A percentile compares a stretch with the other conserved stretches of the same genome.
phyloP scores from a whole-genome alignment of 495 filamentous ascomycete genomes.

The Penicillium subrubescens region DNA sequence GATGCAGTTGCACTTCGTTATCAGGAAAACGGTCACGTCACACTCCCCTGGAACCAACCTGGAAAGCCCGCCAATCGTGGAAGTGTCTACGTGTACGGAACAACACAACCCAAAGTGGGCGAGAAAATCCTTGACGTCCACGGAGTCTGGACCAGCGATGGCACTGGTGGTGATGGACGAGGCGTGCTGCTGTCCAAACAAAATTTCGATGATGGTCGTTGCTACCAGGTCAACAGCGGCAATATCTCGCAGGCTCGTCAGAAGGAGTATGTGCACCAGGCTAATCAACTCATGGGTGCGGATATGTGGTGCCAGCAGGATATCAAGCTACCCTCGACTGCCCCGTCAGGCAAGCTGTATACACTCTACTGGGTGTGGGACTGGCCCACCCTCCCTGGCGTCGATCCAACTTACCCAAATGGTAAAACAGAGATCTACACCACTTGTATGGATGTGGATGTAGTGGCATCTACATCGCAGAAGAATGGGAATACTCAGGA shows the following conservation, averaged over 20 bases:
- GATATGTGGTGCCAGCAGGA: constrained; percentile 79
- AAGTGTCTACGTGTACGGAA: constrained; percentile 81
- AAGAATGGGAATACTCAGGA: constrained; percentile 4
- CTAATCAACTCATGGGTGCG: constrained; percentile 46
- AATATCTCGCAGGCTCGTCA: constrained; percentile 59
- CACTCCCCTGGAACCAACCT: constrained; percentile 56
- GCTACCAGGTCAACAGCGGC: constrained; percentile 66
- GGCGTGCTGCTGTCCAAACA: constrained; percentile 72
- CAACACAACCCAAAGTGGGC: constrained; percentile 59
- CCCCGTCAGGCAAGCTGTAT: constrained; percentile 54
- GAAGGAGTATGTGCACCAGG: constrained; percentile 46
- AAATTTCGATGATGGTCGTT: constrained; percentile 81
- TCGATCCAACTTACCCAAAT: constrained; percentile 47
- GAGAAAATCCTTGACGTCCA: constrained; percentile 72
- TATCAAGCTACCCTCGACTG: constrained; percentile 64
- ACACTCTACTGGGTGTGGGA: constrained; percentile 95
- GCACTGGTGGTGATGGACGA: constrained; percentile 72
- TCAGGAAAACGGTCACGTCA: constrained; percentile 88
- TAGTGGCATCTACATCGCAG: constrained; percentile 43
- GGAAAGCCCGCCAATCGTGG: constrained; percentile 71
- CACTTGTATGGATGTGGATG: constrained; percentile 75
- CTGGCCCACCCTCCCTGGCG: constrained; percentile 64
- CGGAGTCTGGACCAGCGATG: constrained; percentile 71
- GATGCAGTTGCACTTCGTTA: constrained; percentile 72
- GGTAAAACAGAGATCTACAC: constrained; percentile 75